Evolutionary conservation across 331 rosid species (phyloP), one percentile per base, ranked within the genome.

Genomic region (Malus hybrid): DNA sequence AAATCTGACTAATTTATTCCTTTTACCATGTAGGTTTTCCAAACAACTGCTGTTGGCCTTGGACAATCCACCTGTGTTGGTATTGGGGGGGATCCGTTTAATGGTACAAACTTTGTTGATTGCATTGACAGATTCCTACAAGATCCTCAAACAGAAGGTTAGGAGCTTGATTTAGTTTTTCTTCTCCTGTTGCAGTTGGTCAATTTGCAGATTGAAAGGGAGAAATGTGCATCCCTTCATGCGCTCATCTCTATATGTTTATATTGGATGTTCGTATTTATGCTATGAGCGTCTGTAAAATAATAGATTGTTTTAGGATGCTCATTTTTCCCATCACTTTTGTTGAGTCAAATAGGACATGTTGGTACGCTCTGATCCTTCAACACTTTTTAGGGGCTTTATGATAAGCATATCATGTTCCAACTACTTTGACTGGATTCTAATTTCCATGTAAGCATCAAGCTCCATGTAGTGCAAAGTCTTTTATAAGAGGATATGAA

Each of bases 41-140:
- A 92, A 89, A 95, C 99, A 20, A 92, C 99, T 76, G 88, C 93
- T 65, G 99, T 92, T 82, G 98, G 99, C 85, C 99, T 92, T 80
- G 99, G 99, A 76, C 99, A 95, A 82, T 95, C 99, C 67, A 95
- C 99, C 34, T 95, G 99, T 78, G 99, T 95, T 74, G 99, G 99
- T 74, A 95, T 95, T 8, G 99, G 98, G 61, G 98, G 99, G 54
- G 99, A 95, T 86, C 99, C 99, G 80, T 95, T 95, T 80, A 95
- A 95, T 34, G 98, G 98, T 80, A 95, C 99, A 68, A 95, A 95
- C 89, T 95, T 95, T 77, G 93, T 95, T 83, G 98, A 95, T 80
- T 95, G 99, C 87, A 86, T 95, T 44, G 86, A 83, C 60, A 92
- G 83, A 84, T 92, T 92, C 87, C 79, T 95, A 6, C 82, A 65